Evolutionary conservation across 441 rosid species (phyloP).

Genomic region (Melastoma candidum): DNA sequence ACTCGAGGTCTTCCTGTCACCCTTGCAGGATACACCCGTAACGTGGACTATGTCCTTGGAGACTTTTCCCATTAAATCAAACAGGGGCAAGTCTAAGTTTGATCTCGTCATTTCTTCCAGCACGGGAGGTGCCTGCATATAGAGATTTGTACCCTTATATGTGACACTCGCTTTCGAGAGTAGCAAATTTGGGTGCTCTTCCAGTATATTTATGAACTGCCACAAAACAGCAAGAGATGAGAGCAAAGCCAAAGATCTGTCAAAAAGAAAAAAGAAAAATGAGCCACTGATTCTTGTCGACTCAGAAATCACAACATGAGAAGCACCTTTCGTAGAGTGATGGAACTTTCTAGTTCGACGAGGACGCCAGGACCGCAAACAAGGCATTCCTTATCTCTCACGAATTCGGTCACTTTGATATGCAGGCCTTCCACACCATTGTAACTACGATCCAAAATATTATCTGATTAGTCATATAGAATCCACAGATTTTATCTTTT

Average conservation of each 20-base stretch:
- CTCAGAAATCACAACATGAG: too few relatives aligned
- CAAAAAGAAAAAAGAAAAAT: too few relatives aligned
- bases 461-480: too few relatives aligned
- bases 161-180: constrained; percentile 53
- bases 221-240: constrained; percentile 2
- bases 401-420: constrained; percentile 73
- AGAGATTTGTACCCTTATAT: constrained; percentile 48
- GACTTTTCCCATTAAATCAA: constrained; percentile 69
- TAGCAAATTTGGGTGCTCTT: constrained; percentile 64
- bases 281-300: too few relatives aligned
- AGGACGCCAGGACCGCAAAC: constrained; percentile 90
- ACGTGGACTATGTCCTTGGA: constrained; percentile 53
- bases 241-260: background rate
- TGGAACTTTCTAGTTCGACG: constrained; percentile 58
- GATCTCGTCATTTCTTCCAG: constrained; percentile 82
- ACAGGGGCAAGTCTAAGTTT: constrained; percentile 48
- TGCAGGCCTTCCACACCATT: constrained; percentile 88
- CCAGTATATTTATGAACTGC: constrained; percentile 68
- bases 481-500: too few relatives aligned
- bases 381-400: constrained; percentile 73
- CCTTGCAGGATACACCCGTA: constrained; percentile 42
- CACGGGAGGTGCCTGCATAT: constrained; percentile 90
- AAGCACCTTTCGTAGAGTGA: constrained; percentile 70
- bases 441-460: constrained; percentile 32
- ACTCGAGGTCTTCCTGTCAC: constrained; percentile 50